Percentiles rank a stretch among this genome's conserved stretches.
phyloP scores from a whole-genome alignment of 208 protist species.

The Crithidia sp. region DNA sequence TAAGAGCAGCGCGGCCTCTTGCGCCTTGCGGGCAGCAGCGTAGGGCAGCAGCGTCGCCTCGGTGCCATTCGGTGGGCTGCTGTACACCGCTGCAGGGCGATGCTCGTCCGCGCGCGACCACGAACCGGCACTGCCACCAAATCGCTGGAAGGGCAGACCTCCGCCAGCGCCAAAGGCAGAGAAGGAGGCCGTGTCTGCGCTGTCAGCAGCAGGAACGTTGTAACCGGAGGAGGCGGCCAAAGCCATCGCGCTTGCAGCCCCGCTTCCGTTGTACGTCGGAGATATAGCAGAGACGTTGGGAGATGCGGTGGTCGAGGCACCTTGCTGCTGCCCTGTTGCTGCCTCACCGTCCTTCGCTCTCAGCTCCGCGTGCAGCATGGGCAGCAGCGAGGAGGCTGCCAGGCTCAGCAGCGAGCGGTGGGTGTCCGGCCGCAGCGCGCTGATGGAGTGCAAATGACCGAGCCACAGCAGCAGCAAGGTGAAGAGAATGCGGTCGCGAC shows the following conservation, averaged over 20 bases:
- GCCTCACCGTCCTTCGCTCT: slow-evolving; percentile 1
- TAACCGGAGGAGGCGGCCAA: slow-evolving; percentile 14
- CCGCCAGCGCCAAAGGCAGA: not conserved
- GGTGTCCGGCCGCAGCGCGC: slow-evolving; percentile 32
- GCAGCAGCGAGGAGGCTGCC: slow-evolving; percentile 43
- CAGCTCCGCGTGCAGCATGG: slow-evolving; percentile 45
- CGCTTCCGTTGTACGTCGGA: slow-evolving; percentile 8
- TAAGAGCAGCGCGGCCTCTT: slow-evolving; percentile 48
- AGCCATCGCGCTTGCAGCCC: slow-evolving; percentile 14
- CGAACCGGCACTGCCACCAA: not conserved
- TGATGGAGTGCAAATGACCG: slow-evolving; percentile 50
- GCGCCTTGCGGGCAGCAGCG: slow-evolving; percentile 26
- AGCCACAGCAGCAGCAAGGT: slow-evolving; percentile 71
- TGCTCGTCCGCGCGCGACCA: not conserved
- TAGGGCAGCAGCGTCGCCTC: slow-evolving; percentile 37
- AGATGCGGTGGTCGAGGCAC: not conserved
- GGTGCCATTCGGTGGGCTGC: not conserved
- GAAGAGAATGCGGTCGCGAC: slow-evolving; percentile 76
- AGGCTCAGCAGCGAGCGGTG: slow-evolving; percentile 42
- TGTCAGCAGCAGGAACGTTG: not conserved
- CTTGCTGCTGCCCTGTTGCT: not conserved
- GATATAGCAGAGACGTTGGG: slow-evolving; percentile 33
- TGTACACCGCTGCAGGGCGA: not conserved
- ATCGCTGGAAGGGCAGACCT: not conserved
- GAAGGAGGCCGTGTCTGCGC: not conserved